phyloP scores from a whole-genome alignment of 1,284 basidiomycete genomes.

The Mycena sp. region DNA sequence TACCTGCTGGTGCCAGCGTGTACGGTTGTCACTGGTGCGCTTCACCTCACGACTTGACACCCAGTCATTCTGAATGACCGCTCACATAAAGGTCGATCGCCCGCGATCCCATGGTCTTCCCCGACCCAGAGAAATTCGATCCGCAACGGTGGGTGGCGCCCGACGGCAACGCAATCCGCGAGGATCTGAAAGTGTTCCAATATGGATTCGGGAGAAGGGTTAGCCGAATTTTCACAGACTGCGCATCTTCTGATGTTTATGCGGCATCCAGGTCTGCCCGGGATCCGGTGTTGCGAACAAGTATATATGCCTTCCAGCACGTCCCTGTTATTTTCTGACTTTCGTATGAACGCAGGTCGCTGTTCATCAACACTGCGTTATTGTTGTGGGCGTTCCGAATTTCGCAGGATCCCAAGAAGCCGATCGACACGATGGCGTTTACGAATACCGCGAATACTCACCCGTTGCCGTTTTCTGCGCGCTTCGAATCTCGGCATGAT shows the following conservation, averaged over 20 bases:
- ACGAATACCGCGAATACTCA: slow-evolving; percentile 65
- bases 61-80: not conserved
- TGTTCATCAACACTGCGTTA: slow-evolving; percentile 66
- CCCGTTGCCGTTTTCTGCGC: slow-evolving; percentile 37
- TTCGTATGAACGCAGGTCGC: slow-evolving; percentile 48
- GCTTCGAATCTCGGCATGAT: no score
- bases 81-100: slow-evolving; percentile 54
- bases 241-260: not conserved
- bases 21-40: slow-evolving; percentile 67
- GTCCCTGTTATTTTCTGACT: no score
- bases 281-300: slow-evolving; percentile 65
- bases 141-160: slow-evolving; percentile 64
- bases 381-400: slow-evolving; percentile 68
- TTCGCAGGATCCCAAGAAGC: slow-evolving; percentile 51
- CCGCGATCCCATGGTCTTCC: slow-evolving; percentile 63
- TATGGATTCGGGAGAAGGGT: slow-evolving; percentile 70
- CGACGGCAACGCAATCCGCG: slow-evolving; percentile 52
- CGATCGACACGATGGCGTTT: slow-evolving; percentile 65
- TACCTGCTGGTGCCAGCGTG: slow-evolving; percentile 66
- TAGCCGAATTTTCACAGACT: slow-evolving; percentile 3
- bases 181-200: slow-evolving; percentile 57
- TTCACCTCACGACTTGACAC: not conserved
- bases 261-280: slow-evolving; percentile 57
- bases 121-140: slow-evolving; percentile 65
- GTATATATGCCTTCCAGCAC: slow-evolving; percentile 39